Conservation (phyloP, 2,329 filamentous ascomycete genomes). For the Sporothrix phasma region DNA sequence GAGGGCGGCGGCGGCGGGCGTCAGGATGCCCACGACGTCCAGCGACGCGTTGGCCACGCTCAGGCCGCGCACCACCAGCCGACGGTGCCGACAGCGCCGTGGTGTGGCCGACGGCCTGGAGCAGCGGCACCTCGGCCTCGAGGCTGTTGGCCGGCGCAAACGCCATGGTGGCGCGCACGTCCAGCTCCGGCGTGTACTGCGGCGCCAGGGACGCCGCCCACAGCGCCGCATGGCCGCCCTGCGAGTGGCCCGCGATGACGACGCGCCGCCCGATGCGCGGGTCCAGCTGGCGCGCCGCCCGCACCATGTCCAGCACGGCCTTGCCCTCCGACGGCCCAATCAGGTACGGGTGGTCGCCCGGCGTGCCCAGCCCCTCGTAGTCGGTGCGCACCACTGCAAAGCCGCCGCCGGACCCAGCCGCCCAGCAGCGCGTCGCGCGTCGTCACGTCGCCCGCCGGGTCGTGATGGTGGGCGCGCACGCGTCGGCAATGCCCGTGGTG, state of each 20-base stretch:
- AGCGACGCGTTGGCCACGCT: neutral
- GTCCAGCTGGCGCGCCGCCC: neutral
- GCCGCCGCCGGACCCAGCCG: neutral
- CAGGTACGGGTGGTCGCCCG: conserved; percentile 4
- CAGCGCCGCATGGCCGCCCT: conserved; percentile 1
- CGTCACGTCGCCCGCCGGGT: neutral
- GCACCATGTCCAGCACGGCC: neutral
- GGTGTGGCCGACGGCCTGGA: neutral
- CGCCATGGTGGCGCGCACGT: neutral
- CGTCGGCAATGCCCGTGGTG: conserved; percentile 4
- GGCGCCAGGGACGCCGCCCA: neutral
- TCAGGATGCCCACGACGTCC: neutral
- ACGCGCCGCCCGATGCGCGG: neutral
- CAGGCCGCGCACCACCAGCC: neutral
- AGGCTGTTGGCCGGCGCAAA: conserved; percentile 2
- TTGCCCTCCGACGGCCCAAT: neutral
- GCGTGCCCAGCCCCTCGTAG: conserved; percentile 6
- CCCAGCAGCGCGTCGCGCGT: neutral
- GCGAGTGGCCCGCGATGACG: neutral
- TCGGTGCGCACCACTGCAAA: neutral
- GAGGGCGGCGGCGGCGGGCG: neutral
- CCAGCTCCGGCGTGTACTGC: neutral
- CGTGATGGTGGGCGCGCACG: neutral
- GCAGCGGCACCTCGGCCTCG: neutral
- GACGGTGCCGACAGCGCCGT: neutral